These are phyloP conservation scores for Oryza punctata DNA, from an alignment of 176 grass and related monocot genomes.

Conservation along the genomic window DNA sequence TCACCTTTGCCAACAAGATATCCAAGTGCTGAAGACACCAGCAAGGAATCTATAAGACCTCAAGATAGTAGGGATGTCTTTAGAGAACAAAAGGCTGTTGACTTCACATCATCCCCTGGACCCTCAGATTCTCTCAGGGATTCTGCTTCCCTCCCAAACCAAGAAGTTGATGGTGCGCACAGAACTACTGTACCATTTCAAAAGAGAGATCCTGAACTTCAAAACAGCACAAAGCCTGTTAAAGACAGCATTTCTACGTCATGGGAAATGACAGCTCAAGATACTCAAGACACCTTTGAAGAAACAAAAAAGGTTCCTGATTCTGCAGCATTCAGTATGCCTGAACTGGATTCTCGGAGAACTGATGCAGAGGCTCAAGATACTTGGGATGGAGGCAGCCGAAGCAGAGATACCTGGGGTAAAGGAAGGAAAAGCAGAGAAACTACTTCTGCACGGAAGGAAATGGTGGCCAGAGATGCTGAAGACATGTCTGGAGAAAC, in stretches of 20 bases:
- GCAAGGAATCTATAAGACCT: not conserved
- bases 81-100: constrained; percentile 20
- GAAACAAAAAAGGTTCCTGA: constrained; percentile 37
- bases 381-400: too few relatives aligned
- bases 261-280: constrained; percentile 4
- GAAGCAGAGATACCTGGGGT: constrained; percentile 1
- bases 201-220: constrained; percentile 23
- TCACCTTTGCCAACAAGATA: constrained; percentile 28
- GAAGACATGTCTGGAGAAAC: constrained; percentile 24
- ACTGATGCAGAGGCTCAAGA: constrained; percentile 19
- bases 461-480: constrained; percentile 8
- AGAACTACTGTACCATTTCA: constrained; percentile 15
- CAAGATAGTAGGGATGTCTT: constrained; percentile 17
- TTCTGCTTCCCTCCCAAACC: constrained; percentile 8
- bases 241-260: constrained; percentile 9
- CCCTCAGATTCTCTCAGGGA: too few relatives aligned
- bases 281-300: constrained; percentile 19
- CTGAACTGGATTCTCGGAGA: too few relatives aligned
- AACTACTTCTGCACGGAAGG: constrained; percentile 10
- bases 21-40: constrained; percentile 29
- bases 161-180: constrained; percentile 17
- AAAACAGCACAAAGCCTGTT: constrained; percentile 26
- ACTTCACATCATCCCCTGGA: constrained; percentile 19
- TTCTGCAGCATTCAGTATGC: constrained; percentile 18
- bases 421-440: constrained; percentile 30